Evolutionary conservation across 805 yeast species (phyloP).

Genomic region (Cyberlindnera nakhonratchasimensis): DNA sequence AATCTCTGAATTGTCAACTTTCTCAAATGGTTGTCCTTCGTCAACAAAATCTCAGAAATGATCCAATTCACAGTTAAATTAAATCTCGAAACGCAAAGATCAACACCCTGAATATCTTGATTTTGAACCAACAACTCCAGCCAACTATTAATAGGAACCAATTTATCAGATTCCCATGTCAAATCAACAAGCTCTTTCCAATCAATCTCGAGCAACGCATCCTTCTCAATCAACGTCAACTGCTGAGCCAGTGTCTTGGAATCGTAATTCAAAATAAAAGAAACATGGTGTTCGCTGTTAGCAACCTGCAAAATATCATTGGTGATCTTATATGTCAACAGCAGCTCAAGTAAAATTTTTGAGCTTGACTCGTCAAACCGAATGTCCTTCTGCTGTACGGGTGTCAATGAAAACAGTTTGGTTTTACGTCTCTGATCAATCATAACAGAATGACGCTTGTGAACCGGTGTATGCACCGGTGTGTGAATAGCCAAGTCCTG

Average conservation of each 20-base stretch:
- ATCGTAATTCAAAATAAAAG: conserved; percentile 74
- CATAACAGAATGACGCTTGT: conserved; percentile 29
- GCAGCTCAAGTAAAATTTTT: conserved; percentile 40
- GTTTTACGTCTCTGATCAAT: conserved; percentile 39
- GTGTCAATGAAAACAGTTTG: conserved; percentile 34
- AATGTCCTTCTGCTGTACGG: conserved; percentile 26
- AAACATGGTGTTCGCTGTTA: conserved; percentile 57
- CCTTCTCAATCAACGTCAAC: conserved; percentile 82
- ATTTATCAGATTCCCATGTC: conserved; percentile 59
- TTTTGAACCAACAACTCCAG: conserved; percentile 63
- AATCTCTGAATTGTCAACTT: conserved; percentile 75
- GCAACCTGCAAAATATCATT: conserved; percentile 21
- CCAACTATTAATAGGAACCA: conserved; percentile 80
- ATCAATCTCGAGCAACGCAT: conserved; percentile 78
- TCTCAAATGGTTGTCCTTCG: conserved; percentile 56
- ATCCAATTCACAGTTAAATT: conserved; percentile 91
- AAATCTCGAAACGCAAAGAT: conserved; percentile 78
- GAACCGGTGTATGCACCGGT: conserved; percentile 16
- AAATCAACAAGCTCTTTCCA: conserved; percentile 86
- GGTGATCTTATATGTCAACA: conserved; percentile 26
- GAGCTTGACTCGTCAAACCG: conserved; percentile 23
- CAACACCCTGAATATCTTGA: conserved; percentile 63
- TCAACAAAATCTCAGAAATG: conserved; percentile 77
- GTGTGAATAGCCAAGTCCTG: conserved; percentile 19
- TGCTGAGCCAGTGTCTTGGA: conserved; percentile 72